phyloP scores from a whole-genome alignment of 352 stramenopile genomes.

The Globisporangium ultimum region DNA sequence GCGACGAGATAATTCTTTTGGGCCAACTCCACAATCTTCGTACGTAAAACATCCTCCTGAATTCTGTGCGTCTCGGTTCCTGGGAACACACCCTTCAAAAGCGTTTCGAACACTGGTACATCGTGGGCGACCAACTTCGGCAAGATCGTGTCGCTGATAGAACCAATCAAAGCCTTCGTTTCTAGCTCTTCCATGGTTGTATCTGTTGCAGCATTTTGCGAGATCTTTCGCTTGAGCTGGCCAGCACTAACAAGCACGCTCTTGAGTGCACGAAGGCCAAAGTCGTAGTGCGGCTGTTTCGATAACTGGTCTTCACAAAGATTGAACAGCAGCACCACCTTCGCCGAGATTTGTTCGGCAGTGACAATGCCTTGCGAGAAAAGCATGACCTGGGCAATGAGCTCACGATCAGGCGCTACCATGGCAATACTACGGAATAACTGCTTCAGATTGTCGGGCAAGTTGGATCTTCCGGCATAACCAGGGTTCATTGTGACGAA shows the following conservation, averaged over 20 bases:
- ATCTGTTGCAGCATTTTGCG: constrained; percentile 26
- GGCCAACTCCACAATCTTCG: constrained; percentile 92
- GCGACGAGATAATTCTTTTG: constrained; percentile 85
- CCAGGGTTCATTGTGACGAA: constrained; percentile 99
- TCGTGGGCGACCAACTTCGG: constrained; percentile 99
- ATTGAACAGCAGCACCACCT: constrained; percentile 98
- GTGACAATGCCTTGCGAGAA: constrained; percentile 99
- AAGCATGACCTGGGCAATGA: constrained; percentile 99
- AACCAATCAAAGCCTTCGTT: constrained; percentile 94
- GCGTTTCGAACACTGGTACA: constrained; percentile 94
- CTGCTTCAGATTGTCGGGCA: constrained; percentile 98
- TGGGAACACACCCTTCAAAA: constrained; percentile 97
- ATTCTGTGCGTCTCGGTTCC: constrained; percentile 81
- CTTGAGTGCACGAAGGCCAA: constrained; percentile 99
- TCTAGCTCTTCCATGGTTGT: constrained; percentile 80
- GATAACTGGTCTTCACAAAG: constrained; percentile 98
- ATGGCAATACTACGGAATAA: constrained; percentile 99
- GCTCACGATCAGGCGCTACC: constrained; percentile 97
- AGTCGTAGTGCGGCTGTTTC: constrained; percentile 99
- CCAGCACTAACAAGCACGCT: constrained; percentile 98
- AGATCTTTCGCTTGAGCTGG: constrained; percentile 95
- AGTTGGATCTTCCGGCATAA: constrained; percentile 97
- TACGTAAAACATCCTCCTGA: constrained; percentile 86
- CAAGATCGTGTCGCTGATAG: constrained; percentile 98
- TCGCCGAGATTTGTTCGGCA: constrained; percentile 95